A percentile compares a stretch with the other conserved stretches of the same genome.
Evolutionary conservation across 2,329 filamentous ascomycete species (phyloP).

Genomic region (Epichloe uncinata): DNA sequence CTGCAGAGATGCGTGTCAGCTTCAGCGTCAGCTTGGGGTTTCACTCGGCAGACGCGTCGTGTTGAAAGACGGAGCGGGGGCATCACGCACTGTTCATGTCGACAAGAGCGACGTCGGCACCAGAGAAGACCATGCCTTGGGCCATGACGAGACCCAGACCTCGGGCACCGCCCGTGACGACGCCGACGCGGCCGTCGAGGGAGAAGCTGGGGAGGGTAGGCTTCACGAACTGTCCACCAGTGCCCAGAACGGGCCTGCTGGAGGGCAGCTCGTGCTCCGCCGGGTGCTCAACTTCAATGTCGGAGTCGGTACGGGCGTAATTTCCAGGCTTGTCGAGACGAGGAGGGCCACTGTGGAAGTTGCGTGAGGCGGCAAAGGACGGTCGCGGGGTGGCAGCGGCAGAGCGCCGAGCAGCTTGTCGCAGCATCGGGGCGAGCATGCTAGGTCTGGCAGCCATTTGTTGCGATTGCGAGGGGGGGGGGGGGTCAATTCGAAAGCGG

Average conservation of each 20-base stretch:
- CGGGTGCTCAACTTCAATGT: conserved; percentile 67
- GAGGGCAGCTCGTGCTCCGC: conserved; percentile 59
- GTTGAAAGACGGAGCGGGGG: not conserved
- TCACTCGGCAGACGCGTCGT: not conserved
- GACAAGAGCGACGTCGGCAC: conserved; percentile 80
- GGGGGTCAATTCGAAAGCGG: no score
- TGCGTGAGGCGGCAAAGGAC: conserved; percentile 7
- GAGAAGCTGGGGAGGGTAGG: conserved; percentile 78
- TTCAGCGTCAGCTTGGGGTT: not conserved
- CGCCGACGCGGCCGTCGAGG: conserved; percentile 66
- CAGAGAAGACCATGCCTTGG: conserved; percentile 78
- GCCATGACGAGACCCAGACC: conserved; percentile 87
- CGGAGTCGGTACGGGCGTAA: conserved; percentile 69
- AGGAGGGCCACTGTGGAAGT: conserved; percentile 19
- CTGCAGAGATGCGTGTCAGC: conserved; percentile 27
- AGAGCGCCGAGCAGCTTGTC: no score
- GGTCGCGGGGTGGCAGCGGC: no score
- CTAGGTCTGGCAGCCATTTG: no score
- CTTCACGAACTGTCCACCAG: conserved; percentile 71
- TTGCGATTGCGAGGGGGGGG: no score
- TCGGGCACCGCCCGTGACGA: conserved; percentile 83
- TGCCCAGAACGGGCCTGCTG: conserved; percentile 56
- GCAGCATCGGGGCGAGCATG: no score
- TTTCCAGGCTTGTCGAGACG: conserved; percentile 40
- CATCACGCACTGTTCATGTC: conserved; percentile 64